phyloP scores from a whole-genome alignment of 257 asterid genomes.

The Jasminum sambac region DNA sequence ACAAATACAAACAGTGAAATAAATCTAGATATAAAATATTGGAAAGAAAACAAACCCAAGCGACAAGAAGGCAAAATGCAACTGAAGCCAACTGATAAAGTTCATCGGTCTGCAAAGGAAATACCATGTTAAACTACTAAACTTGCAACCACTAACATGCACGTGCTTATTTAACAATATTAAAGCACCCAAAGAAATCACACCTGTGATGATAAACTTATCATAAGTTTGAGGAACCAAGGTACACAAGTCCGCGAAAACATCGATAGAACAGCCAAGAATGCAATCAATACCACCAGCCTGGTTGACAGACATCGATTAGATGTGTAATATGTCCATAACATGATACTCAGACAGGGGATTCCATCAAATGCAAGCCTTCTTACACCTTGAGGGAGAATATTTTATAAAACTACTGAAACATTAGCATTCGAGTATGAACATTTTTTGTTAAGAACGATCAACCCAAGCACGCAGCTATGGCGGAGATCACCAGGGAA shows the following conservation, averaged over 20 bases:
- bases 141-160: constrained; percentile 19
- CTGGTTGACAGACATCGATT: constrained; percentile 72
- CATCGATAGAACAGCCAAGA: constrained; percentile 72
- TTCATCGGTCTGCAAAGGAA: constrained; percentile 80
- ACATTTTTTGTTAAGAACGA: too few species aligned
- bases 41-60: constrained; percentile 78
- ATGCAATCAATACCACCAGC: constrained; percentile 83
- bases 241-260: constrained; percentile 92
- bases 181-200: constrained; percentile 5
- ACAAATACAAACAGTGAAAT: background rate
- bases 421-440: too few species aligned
- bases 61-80: constrained; percentile 96
- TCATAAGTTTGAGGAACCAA: constrained; percentile 98
- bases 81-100: constrained; percentile 94
- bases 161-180: constrained; percentile 4
- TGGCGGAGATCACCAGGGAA: background rate
- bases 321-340: constrained; percentile 25
- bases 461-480: too few species aligned
- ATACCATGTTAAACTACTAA: constrained; percentile 22
- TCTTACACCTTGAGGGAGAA: too few species aligned
- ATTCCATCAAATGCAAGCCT: too few species aligned
- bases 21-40: constrained; percentile 6
- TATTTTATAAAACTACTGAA: too few species aligned
- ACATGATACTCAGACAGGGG: background rate
- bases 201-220: constrained; percentile 98